These are phyloP conservation scores for Exserohilum rostratum DNA, from an alignment of 2,329 filamentous ascomycete genomes.

Conservation along the genomic window DNA sequence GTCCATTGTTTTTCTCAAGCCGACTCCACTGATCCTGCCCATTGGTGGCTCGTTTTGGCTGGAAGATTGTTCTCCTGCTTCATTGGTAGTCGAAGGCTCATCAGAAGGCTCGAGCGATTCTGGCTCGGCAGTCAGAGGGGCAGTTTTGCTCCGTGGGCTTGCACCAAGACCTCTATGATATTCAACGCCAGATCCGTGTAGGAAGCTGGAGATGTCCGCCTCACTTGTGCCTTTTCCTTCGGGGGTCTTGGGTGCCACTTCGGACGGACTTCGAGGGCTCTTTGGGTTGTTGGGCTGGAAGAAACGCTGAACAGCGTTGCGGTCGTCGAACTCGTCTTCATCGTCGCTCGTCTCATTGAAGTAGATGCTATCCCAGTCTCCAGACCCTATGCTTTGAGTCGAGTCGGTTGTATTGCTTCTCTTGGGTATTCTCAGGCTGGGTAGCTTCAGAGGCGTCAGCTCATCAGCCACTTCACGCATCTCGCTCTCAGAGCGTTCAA, in stretches of 20 bases:
- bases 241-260: slow-evolving; percentile 23
- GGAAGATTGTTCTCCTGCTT: slow-evolving; percentile 17
- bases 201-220: slow-evolving; percentile 50
- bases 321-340: slow-evolving; percentile 52
- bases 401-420: slow-evolving; percentile 36
- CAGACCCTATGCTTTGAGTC: slow-evolving; percentile 48
- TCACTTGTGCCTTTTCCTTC: slow-evolving; percentile 44
- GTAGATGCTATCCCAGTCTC: slow-evolving; percentile 56
- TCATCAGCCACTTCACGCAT: slow-evolving; percentile 54
- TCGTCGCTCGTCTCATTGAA: slow-evolving; percentile 57
- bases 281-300: slow-evolving; percentile 37
- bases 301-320: slow-evolving; percentile 45
- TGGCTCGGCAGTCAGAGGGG: slow-evolving; percentile 26
- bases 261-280: slow-evolving; percentile 21
- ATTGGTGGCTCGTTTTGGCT: slow-evolving; percentile 33
- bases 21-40: slow-evolving; percentile 34
- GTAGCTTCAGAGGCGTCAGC: slow-evolving; percentile 42
- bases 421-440: slow-evolving; percentile 27
- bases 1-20: slow-evolving; percentile 44
- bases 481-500: slow-evolving; percentile 55
- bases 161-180: slow-evolving; percentile 50
- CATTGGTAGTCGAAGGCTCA: slow-evolving; percentile 18
- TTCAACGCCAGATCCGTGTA: slow-evolving; percentile 37
- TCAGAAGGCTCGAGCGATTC: slow-evolving; percentile 39
- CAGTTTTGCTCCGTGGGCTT: slow-evolving; percentile 25